Evolutionary conservation across 768 basidiomycete species (phyloP), one percentile per base, ranked within the genome.

Genomic region (Xerocomellus amylosporus): DNA sequence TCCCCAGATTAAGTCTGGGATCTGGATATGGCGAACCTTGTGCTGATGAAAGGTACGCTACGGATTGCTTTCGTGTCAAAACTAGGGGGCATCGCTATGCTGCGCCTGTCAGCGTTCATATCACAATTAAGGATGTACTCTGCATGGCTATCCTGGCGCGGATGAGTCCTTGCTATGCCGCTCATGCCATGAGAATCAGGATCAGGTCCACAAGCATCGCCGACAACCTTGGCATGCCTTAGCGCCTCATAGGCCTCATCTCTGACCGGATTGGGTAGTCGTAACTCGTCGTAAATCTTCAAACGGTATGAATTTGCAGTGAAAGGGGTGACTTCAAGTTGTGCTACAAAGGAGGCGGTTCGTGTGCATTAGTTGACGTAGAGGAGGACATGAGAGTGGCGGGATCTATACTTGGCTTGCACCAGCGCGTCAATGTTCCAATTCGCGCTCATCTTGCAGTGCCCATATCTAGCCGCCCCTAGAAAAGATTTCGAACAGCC

Each of bases 251-350:
- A n/a, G n/a, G 62, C 31, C 75, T 71, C 55, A 69, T 73, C 51
- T 73, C 67, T 42, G 73, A 53, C 68, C 61, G 5, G n/a, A 51
- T 26, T 19, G 24, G 42, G 8, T 33, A 12, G 17, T 24, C 17
- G 13, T 14, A 30, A 10, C 10, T 36, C 8, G 8, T 36, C 17
- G 15, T 17, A 36, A 36, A 36, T 17, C 14, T 34, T 15, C 34
- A 34, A 34, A 34, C 15, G 15, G 34, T 4, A 36, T 4, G 8
- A 8, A 36, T 36, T 17, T 17, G 17, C 6, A 40, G 12, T 9
- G 39, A 12, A 38, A 38, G 13, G 19, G 12, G 13, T 14, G 39
- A 38, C 6, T 17, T 34, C 2, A n/a, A n/a, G n/a, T n/a, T n/a
- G 20, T 10, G 7, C 10, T 26, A 17, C 14, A 20, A 7, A 15